Evolutionary conservation across 1,139 yeast species (phyloP), one percentile per base, ranked within the genome.

Genomic region (Arxiozyma bovina): DNA sequence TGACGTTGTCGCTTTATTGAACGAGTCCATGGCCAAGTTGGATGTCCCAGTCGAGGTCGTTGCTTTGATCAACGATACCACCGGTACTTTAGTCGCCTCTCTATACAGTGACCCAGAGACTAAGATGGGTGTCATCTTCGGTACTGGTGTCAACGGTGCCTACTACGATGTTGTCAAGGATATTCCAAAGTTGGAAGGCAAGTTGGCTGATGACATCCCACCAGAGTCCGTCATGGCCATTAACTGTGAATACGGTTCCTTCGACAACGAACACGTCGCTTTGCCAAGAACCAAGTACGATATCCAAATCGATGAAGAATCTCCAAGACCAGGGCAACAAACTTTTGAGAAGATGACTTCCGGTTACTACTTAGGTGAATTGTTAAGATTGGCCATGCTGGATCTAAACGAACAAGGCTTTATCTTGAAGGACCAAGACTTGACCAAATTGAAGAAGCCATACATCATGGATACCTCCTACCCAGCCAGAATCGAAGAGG

Each of bases 71-170:
- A 93, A 93, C 73, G 99, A 93, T 73, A 93, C 99, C 61, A 88
- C 96, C 51, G 99, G 99, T 70, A 93, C 99, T 50, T 78, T 93
- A 67, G 96, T 93, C 58, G 98, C 99, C 45, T 90, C 98, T 52
- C 83, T 86, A 77, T 93, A 93, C 75, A 81, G 94, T 55, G 96
- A 93, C 68, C 82, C 93, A 42, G 82, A 82, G 64, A 83, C 96
- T 61, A 85, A 85, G 72, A 87, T 91, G 94, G 99, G 98, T 58
- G 82, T 90, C 68, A 93, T 93, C 65, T 93, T 90, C 70, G 99
- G 99, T 68, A 93, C 99, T 55, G 99, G 99, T 60, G 90, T 95
- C 76, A 93, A 93, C 72, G 98, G 94, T 69, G 98, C 99, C 53
- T 93, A 93, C 77, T 93, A 83, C 73, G 99, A 93, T 65, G 75